A percentile compares a stretch with the other conserved stretches of the same genome.
Evolutionary conservation across 192 early-diverging fungal genomes (phyloP).

Genomic region (Backusella luteola): DNA sequence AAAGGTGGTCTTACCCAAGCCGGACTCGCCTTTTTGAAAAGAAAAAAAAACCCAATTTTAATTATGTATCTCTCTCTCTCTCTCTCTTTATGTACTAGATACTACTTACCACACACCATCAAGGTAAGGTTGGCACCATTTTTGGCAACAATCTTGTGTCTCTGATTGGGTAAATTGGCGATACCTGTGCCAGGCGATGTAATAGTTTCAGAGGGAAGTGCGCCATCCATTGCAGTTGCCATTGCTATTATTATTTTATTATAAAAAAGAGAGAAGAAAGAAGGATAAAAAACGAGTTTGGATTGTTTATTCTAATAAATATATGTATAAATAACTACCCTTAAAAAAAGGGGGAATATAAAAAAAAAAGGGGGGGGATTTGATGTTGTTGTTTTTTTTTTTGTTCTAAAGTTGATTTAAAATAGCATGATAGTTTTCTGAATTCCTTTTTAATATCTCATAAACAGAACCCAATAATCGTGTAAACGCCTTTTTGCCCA

Average conservation of each 20-base stretch:
- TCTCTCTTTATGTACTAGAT: not conserved
- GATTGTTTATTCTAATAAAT: not conserved
- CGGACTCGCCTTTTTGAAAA: slow-evolving; percentile 71
- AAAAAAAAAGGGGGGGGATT: not conserved
- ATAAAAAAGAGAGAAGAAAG: not conserved
- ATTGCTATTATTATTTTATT: not conserved
- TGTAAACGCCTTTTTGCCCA: slow-evolving; percentile 95
- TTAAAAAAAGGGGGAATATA: not conserved
- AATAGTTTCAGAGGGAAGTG: slow-evolving; percentile 18
- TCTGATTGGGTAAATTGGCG: slow-evolving; percentile 91
- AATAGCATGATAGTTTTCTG: slow-evolving; percentile 79
- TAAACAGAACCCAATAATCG: slow-evolving; percentile 92
- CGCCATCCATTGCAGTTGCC: slow-evolving; percentile 4
- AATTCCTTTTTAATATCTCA: slow-evolving; percentile 95
- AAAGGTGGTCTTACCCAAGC: slow-evolving; percentile 96
- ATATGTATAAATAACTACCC: not conserved
- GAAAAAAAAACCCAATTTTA: not conserved
- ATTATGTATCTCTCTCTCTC: not conserved
- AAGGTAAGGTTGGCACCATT: slow-evolving; percentile 92
- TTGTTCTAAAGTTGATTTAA: slow-evolving; percentile 32
- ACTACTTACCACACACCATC: slow-evolving; percentile 88
- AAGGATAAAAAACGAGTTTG: not conserved
- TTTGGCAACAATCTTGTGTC: slow-evolving; percentile 91
- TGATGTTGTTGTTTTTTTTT: not conserved
- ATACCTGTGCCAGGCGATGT: slow-evolving; percentile 68